Base-by-base conservation (phyloP, 2,329 filamentous ascomycete genomes). In the Fusarium dlaminii region DNA sequence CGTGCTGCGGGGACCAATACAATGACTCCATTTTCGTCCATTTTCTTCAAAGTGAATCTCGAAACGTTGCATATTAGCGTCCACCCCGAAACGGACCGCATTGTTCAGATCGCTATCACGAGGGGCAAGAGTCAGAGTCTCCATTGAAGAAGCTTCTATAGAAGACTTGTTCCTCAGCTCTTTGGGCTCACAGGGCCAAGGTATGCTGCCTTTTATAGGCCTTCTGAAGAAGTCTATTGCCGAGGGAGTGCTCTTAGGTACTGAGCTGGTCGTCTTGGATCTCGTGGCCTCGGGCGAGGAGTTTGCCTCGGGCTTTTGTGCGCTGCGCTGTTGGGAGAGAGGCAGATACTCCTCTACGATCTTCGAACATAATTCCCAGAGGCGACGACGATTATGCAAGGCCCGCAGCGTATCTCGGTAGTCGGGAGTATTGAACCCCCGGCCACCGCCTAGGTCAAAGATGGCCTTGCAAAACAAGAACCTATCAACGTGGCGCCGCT, bases 131-230 rank as follows among this genome's bases (percentile, higher is more conserved):
- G 20, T 30, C 9, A 48, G 45, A 0, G 14, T 30, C 29, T 48
- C 45, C 7, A 6, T n/a, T 3, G 45, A n/a, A 9, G 20, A n/a
- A 0, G 45, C 45, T 15, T 5, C 13, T 20, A 48, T 22, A 0
- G 13, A 20, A 15, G 45, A 30, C 27, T 8, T 22, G 13, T 30
- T 30, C 20, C 27, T 29, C 27, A 48, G 13, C 27, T 29, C 18
- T 0, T 48, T 3, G 0, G 45, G 27, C 18, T 30, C 45, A 11
- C 20, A 17, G 0, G 45, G 45, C 45, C 27, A 48, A 48, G 27
- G 45, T 12, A 2, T 48, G 20, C 45, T 48, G 22, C 45, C 20
- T 4, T 48, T 48, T 0, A 30, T 22, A 15, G 45, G 45, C 20
- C 27, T 30, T 29, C 20, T 29, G 45, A 48, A 48, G 20, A 48